Evolutionary conservation across 2,329 filamentous ascomycete species (phyloP).

Genomic region (Arthroderma sp.): DNA sequence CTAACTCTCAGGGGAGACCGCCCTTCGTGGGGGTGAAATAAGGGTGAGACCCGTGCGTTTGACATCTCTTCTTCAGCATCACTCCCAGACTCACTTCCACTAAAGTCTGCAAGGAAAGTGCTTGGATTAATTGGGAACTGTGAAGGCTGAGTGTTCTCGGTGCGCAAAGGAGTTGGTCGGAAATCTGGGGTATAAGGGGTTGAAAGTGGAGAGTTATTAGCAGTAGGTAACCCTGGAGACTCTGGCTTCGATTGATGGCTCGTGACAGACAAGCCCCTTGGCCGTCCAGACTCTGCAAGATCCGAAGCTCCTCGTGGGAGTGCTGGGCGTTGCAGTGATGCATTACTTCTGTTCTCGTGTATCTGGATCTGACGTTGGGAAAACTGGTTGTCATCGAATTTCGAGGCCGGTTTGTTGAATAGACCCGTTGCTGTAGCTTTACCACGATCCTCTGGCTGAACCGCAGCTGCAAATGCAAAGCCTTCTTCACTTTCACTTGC

Average conservation of each 20-base stretch:
- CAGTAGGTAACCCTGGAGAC: slow-evolving; percentile 20
- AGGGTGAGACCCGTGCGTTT: slow-evolving; percentile 18
- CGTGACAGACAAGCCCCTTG: slow-evolving; percentile 27
- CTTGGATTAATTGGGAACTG: slow-evolving; percentile 14
- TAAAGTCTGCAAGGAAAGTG: slow-evolving; percentile 28
- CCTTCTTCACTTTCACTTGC: slow-evolving; percentile 62
- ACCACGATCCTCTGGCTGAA: slow-evolving; percentile 64
- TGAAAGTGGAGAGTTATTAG: slow-evolving; percentile 13
- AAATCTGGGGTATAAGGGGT: background rate
- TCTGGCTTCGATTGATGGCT: slow-evolving; percentile 29
- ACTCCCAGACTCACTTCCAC: slow-evolving; percentile 29
- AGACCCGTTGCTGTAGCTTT: slow-evolving; percentile 66
- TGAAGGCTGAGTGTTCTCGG: slow-evolving; percentile 19
- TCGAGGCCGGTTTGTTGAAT: slow-evolving; percentile 59
- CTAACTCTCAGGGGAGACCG: slow-evolving; percentile 26
- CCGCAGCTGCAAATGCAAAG: slow-evolving; percentile 45
- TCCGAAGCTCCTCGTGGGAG: slow-evolving; percentile 7
- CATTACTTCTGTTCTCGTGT: slow-evolving; percentile 59
- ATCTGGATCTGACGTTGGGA: slow-evolving; percentile 70
- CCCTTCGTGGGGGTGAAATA: slow-evolving; percentile 22
- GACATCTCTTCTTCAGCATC: slow-evolving; percentile 24
- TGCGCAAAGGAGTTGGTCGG: background rate
- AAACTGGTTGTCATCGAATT: slow-evolving; percentile 77
- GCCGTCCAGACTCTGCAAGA: slow-evolving; percentile 19
- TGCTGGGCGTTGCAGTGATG: slow-evolving; percentile 29